Evolutionary conservation across 1,284 basidiomycete genomes (phyloP), one percentile per base, ranked within the genome.

Genomic region (Ganoderma leucocontextum): DNA sequence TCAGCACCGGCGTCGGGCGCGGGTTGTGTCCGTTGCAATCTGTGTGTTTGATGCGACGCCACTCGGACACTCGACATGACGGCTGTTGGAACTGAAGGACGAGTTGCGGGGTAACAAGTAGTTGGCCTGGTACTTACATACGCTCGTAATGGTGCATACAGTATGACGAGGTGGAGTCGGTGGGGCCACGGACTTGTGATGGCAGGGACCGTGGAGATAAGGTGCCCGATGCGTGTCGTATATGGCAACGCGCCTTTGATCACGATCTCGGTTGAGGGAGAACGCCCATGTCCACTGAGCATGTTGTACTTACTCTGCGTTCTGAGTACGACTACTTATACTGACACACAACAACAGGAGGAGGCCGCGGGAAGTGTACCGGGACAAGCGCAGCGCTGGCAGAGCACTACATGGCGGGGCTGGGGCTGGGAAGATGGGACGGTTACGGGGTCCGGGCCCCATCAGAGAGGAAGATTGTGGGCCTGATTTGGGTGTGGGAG

Each of bases 381-480:
- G 29, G 29, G 29, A 29, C 29, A 29, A 29, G 29, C 29, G 2
- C 29, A 29, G 29, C 29, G 2, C 29, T 1, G 29, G 29, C 29
- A 29, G 29, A 29, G 29, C 29, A 29, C 29, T 2, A 29, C 29
- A 29, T 29, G 29, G 29, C 29, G 29, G 29, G 29, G 29, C n/a
- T n/a, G n/a, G 58, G 38, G 58, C n/a, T n/a, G 58, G 38, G 36
- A 15, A 25, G 36, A 39, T 60, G 36, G 57, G 57, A 59, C 36
- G 57, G 57, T 60, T 60, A 60, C 58, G 39, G 58, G 58, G 58
- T 60, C 58, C 57, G 35, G 3, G 35, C n/a, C 17, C 38, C 58
- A 60, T 41, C 33, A 38, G 36, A 39, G 57, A 25, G 58, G 38
- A 60, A 39, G 58, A 60, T 38, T 59, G 39, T 36, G 55, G 55